A percentile compares a stretch with the other conserved stretches of the same genome.
These are phyloP conservation scores for Deinandra increscens DNA, from an alignment of 129 eudicot species.

Conservation along the genomic window DNA sequence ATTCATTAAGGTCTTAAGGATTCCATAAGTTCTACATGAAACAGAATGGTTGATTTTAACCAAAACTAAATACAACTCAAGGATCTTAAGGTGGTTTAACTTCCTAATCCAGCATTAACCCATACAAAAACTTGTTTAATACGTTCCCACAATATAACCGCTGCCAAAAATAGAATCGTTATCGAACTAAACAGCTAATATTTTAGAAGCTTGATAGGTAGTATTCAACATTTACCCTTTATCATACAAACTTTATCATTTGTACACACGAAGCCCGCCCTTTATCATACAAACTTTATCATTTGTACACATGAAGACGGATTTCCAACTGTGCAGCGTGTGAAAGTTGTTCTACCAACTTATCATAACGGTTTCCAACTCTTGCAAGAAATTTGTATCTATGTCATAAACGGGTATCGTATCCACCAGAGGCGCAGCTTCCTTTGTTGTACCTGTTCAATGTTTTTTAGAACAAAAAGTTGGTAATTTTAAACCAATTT, in stretches of 20 bases:
- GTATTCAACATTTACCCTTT: not conserved
- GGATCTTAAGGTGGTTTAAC: too few relatives aligned
- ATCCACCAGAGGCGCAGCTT: not conserved
- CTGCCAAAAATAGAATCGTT: not conserved
- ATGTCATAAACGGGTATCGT: constrained; percentile 11
- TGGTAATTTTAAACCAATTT: not conserved
- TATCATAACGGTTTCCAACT: constrained; percentile 4
- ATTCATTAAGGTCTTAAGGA: too few relatives aligned
- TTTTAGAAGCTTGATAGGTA: not conserved
- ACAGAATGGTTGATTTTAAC: too few relatives aligned
- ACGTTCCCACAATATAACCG: not conserved
- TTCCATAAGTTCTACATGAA: too few relatives aligned
- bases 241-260: too few relatives aligned
- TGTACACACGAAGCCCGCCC: too few relatives aligned
- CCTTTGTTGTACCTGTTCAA: constrained; percentile 16
- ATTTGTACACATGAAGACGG: not conserved
- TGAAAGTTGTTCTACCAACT: constrained; percentile 10
- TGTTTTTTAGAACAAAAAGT: not conserved
- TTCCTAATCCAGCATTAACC: too few relatives aligned
- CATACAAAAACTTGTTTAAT: not conserved
- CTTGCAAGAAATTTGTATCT: constrained; percentile 15
- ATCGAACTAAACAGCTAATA: too few relatives aligned
- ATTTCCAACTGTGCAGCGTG: not conserved
- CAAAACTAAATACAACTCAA: not conserved
- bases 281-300: not conserved